These are phyloP conservation scores for Geranium incanum DNA, from an alignment of 441 rosid species.

Conservation along the genomic window DNA sequence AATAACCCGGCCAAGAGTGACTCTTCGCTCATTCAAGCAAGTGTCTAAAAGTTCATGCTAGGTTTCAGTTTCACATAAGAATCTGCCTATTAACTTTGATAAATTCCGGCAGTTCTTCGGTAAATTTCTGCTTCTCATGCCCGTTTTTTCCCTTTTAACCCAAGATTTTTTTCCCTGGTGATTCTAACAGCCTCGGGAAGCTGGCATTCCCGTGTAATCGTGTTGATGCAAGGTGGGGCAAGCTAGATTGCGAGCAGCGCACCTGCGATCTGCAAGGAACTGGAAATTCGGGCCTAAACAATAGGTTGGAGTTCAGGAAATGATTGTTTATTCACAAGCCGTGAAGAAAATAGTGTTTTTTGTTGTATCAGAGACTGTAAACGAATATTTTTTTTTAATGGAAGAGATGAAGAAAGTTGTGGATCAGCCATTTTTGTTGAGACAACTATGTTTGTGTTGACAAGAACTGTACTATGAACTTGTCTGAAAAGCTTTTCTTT, in stretches of 20 bases:
- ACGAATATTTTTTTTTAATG: not conserved
- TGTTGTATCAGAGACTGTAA: not conserved
- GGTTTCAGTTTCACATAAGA: not conserved
- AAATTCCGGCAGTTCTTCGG: not conserved
- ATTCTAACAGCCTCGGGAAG: slow-evolving; percentile 63
- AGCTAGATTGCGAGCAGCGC: slow-evolving; percentile 85
- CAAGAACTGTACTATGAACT: not conserved
- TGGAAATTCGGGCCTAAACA: slow-evolving; percentile 18
- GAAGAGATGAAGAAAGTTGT: slow-evolving; percentile 3
- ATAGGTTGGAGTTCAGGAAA: not conserved
- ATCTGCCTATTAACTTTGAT: not conserved
- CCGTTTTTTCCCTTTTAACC: not conserved
- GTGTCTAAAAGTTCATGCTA: not conserved
- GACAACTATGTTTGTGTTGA: not conserved
- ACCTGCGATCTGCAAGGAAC: slow-evolving; percentile 76
- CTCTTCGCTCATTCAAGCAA: not conserved
- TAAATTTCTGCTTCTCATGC: not conserved
- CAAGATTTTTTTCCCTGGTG: not conserved
- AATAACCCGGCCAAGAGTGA: not conserved
- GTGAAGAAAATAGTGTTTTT: too few relatives aligned
- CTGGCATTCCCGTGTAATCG: slow-evolving; percentile 68
- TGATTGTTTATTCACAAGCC: not conserved
- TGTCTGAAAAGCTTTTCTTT: too few relatives aligned
- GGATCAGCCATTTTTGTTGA: not conserved
- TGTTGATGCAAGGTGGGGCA: slow-evolving; percentile 98